Percentiles rank a stretch among this genome's conserved stretches.
Evolutionary conservation across 108 stramenopile species (phyloP).

Genomic region (Nitzschia sp.): DNA sequence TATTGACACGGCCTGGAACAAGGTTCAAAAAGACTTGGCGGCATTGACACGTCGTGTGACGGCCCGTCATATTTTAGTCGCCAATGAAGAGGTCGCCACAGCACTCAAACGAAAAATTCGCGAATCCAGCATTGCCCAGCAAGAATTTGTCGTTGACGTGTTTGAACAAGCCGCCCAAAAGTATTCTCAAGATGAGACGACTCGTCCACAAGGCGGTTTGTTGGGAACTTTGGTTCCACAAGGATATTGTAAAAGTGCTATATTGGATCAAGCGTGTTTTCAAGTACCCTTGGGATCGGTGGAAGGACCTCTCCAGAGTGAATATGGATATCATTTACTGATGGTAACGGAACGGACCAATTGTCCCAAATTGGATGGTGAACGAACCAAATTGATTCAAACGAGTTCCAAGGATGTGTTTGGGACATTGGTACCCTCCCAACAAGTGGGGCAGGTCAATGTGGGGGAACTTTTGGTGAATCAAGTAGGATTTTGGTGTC

Average conservation of each 20-base stretch:
- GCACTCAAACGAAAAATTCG: slow-evolving; percentile 59
- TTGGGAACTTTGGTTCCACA: slow-evolving; percentile 59
- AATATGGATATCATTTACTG: slow-evolving; percentile 61
- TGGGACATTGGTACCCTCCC: slow-evolving; percentile 18
- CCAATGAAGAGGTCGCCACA: slow-evolving; percentile 45
- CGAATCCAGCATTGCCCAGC: slow-evolving; percentile 33
- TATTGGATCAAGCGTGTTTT: slow-evolving; percentile 57
- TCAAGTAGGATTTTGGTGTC: slow-evolving; percentile 55
- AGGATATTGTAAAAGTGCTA: slow-evolving; percentile 54
- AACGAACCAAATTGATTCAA: slow-evolving; percentile 43
- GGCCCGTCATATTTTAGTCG: slow-evolving; percentile 63
- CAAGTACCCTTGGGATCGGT: slow-evolving; percentile 46
- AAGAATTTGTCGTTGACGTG: slow-evolving; percentile 53
- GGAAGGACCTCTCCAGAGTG: slow-evolving; percentile 59
- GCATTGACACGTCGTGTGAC: slow-evolving; percentile 67
- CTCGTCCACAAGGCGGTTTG: slow-evolving; percentile 52
- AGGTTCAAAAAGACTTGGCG: slow-evolving; percentile 48
- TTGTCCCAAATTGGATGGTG: slow-evolving; percentile 68
- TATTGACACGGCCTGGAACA: neutral
- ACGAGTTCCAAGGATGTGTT: slow-evolving; percentile 26
- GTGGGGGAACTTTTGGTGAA: slow-evolving; percentile 32
- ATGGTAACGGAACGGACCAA: slow-evolving; percentile 68
- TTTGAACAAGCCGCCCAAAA: slow-evolving; percentile 56
- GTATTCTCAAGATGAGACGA: slow-evolving; percentile 59
- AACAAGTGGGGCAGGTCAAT: slow-evolving; percentile 19